Conservation (phyloP, 176 grass and related monocot genomes). For the Ananas comosus region DNA sequence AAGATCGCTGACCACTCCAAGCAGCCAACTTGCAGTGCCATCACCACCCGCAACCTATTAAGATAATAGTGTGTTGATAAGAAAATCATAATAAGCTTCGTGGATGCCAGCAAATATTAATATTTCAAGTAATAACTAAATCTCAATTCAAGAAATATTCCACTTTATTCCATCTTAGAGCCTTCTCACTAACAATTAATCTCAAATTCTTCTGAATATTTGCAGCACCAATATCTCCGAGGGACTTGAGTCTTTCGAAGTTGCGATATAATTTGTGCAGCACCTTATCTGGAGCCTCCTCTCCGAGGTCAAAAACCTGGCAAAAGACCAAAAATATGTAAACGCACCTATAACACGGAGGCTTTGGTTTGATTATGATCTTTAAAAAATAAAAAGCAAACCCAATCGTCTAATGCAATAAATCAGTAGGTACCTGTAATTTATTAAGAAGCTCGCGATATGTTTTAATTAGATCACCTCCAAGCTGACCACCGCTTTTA, state of each 20-base stretch:
- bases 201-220: conserved; percentile 61
- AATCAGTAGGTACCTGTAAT: conserved; percentile 50
- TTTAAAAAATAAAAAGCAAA: not conserved
- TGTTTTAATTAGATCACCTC: conserved; percentile 58
- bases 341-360: not conserved
- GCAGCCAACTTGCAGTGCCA: conserved; percentile 94
- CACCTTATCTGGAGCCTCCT: conserved; percentile 87
- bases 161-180: conserved; percentile 3
- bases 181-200: conserved; percentile 68
- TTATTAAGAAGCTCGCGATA: conserved; percentile 74
- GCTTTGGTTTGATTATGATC: conserved; percentile 12
- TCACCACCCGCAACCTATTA: conserved; percentile 91
- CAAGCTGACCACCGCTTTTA: conserved; percentile 77
- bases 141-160: not conserved
- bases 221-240: conserved; percentile 36
- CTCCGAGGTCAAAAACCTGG: conserved; percentile 82
- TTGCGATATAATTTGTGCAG: conserved; percentile 66
- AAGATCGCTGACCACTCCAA: conserved; percentile 86
- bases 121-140: not conserved
- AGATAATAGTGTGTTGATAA: conserved; percentile 22
- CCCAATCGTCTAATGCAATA: not conserved
- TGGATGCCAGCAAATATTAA: too few species aligned
- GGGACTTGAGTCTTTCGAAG: conserved; percentile 63
- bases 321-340: conserved; percentile 12
- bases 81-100: not conserved